Base-by-base conservation (phyloP, 1,284 basidiomycete genomes). In the Peniophora sp. region DNA sequence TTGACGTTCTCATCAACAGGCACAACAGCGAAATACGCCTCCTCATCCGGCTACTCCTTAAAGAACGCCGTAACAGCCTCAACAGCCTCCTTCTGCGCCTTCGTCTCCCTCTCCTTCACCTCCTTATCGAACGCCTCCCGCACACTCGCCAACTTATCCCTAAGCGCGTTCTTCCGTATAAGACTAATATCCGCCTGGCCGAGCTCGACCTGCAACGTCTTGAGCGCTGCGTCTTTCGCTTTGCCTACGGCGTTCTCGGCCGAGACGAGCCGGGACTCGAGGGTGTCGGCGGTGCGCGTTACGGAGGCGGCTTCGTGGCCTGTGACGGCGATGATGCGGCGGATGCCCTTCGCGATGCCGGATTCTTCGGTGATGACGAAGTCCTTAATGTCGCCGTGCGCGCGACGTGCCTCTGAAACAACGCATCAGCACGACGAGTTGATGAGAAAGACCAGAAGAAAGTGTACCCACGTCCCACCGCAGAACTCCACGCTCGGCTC, bases 311-410 rank as follows among this genome's bases (percentile, higher is more conserved):
- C 96, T 65, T 98, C 94, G 59, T 94, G 83, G 15, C 96, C 96
- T 1, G 97, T 98, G 36, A 99, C 86, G 17, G 94, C 96, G 43
- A 91, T 86, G 52, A 99, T 86, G 49, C 96, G 85, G 52, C 97
- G 87, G 59, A 97, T 96, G 41, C 96, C 96, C 74, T 98, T 99
- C 24, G 96, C 97, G 58, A 99, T 99, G 46, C 95, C 95, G 6
- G 89, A 89, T 68, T 99, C 97, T 64, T 99, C 96, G 24, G 82
- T 86, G 57, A 99, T 88, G 49, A 97, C 85, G 64, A 99, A 89
- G 63, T 92, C 85, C 67, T 94, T 92, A 75, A 99, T 99, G 59
- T 96, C 93, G 23, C 94, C 0, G 96, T 99, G 69, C 88, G 90
- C 24, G 82, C 79, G 50, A 99, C 97, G 65, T 99, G 96, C 0